Conservation (phyloP, 2,329 filamentous ascomycete genomes). For the Xylaria sp. region DNA sequence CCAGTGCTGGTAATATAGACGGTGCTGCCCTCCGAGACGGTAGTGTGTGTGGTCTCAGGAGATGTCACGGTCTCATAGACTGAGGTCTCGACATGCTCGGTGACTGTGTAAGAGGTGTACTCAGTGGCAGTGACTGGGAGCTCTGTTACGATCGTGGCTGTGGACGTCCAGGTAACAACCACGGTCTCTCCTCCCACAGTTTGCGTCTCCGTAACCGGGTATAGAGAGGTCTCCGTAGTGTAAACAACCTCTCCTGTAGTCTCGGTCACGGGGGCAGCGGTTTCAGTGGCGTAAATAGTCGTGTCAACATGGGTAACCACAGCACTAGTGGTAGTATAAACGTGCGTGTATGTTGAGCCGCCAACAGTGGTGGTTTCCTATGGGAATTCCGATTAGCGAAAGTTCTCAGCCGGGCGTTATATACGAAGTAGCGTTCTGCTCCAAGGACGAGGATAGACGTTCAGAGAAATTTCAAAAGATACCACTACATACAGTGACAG, state of each 20-base stretch:
- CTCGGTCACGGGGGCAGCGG: slow-evolving; percentile 50
- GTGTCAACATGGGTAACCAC: slow-evolving; percentile 36
- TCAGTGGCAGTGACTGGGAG: slow-evolving; percentile 46
- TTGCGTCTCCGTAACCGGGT: slow-evolving; percentile 57
- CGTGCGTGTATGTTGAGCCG: slow-evolving; percentile 31
- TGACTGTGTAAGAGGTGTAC: slow-evolving; percentile 49
- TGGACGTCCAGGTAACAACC: slow-evolving; percentile 54
- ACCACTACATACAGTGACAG: slow-evolving; percentile 40
- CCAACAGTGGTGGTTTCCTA: slow-evolving; percentile 37
- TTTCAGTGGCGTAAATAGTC: slow-evolving; percentile 32
- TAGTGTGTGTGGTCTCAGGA: slow-evolving; percentile 55
- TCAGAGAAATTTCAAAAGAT: background rate
- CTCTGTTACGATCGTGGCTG: slow-evolving; percentile 48
- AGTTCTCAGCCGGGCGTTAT: background rate
- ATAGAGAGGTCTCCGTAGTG: slow-evolving; percentile 56
- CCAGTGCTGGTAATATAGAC: slow-evolving; percentile 55
- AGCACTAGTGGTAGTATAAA: slow-evolving; percentile 46
- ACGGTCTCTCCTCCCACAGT: slow-evolving; percentile 55
- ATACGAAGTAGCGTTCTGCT: background rate
- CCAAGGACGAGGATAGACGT: background rate
- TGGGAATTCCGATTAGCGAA: slow-evolving; percentile 4
- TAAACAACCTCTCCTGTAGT: slow-evolving; percentile 53
- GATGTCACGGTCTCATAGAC: slow-evolving; percentile 52
- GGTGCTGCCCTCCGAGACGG: slow-evolving; percentile 55
- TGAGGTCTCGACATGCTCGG: slow-evolving; percentile 45